Evolutionary conservation across 2,329 filamentous ascomycete species (phyloP).

Genomic region (Paraphoma sp.): DNA sequence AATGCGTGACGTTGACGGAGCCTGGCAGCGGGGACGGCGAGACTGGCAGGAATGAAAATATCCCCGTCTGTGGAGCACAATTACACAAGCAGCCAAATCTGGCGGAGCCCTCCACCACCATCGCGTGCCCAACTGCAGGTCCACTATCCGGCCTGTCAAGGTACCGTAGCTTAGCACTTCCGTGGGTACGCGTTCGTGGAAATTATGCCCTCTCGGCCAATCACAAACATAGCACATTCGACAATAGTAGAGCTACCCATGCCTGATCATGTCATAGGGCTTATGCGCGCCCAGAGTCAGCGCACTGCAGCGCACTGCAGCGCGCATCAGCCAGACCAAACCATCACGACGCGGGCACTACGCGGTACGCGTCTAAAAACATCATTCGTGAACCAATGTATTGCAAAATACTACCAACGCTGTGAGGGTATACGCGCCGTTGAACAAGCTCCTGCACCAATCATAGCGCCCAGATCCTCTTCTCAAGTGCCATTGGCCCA

Average conservation of each 20-base stretch:
- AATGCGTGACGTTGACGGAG: neutral
- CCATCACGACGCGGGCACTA: constrained; percentile 9
- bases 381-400: constrained; percentile 25
- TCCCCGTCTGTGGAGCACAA: neutral
- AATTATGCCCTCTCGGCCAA: constrained; percentile 2
- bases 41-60: neutral
- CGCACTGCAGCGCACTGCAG: constrained; percentile 1
- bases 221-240: neutral
- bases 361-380: constrained; percentile 7
- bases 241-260: constrained; percentile 1
- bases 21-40: neutral
- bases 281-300: constrained; percentile 2
- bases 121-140: constrained; percentile 6
- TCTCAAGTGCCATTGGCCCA: constrained; percentile 33
- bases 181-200: neutral
- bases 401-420: constrained; percentile 15
- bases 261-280: constrained; percentile 5
- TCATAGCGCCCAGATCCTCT: constrained; percentile 24
- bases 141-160: constrained; percentile 3
- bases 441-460: constrained; percentile 26
- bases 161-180: constrained; percentile 4
- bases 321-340: neutral
- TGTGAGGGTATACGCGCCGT: constrained; percentile 16
- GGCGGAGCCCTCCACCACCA: neutral
- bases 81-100: neutral